Percentiles rank a stretch among this genome's conserved stretches.
These are phyloP conservation scores for Rhodamnia argentea DNA, from an alignment of 345 rosid species.

Conservation along the genomic window DNA sequence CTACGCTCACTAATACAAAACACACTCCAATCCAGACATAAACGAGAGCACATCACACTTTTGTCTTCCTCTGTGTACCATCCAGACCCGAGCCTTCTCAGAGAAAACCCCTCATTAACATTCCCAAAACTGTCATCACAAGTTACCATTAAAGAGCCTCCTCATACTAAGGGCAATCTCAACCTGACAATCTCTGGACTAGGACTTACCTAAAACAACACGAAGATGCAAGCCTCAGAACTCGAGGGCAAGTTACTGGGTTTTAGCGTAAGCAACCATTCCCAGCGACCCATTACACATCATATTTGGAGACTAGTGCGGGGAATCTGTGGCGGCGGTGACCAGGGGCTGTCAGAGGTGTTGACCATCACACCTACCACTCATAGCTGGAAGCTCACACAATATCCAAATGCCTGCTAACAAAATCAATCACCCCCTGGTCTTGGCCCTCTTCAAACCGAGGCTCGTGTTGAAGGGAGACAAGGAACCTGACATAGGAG, in stretches of 20 bases:
- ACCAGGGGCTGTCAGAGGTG: neutral
- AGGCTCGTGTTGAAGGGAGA: constrained; percentile 87
- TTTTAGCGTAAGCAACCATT: neutral
- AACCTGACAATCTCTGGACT: neutral
- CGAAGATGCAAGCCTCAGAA: constrained; percentile 3
- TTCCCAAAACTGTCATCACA: constrained; percentile 14
- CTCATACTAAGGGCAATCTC: neutral
- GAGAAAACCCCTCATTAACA: neutral
- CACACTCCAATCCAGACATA: constrained; percentile 6
- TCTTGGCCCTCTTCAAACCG: constrained; percentile 96
- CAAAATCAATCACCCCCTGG: constrained; percentile 39
- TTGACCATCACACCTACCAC: neutral
- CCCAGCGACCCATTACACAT: neutral
- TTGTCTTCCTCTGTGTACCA: constrained; percentile 3
- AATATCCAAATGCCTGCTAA: neutral
- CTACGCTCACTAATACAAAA: neutral
- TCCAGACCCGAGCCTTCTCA: constrained; percentile 2
- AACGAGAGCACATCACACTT: neutral
- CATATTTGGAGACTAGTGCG: neutral
- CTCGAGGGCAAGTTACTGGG: constrained; percentile 8
- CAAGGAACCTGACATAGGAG: constrained; percentile 87
- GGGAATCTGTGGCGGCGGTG: neutral
- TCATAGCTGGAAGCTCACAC: neutral
- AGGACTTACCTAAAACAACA: neutral
- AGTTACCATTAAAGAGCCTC: neutral